These are phyloP conservation scores for Dictyostelium purpureum DNA, from an alignment of 78 protist genomes.

Conservation along the genomic window DNA sequence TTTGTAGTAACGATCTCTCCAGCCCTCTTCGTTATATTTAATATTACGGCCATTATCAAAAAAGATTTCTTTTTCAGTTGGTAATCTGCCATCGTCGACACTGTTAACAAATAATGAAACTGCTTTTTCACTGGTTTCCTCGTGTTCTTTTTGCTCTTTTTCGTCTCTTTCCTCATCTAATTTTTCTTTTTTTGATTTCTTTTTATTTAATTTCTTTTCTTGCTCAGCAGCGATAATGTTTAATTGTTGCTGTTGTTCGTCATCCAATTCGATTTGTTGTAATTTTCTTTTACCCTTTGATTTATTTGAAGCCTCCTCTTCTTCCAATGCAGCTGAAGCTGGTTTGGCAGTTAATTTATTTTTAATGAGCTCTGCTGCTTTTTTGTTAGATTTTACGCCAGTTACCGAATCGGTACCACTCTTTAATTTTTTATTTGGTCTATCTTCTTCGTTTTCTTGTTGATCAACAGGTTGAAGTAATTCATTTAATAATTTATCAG, in stretches of 20 bases:
- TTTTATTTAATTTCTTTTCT: neutral
- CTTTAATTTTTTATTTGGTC: slow-evolving; percentile 18
- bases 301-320: neutral
- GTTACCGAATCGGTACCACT: neutral
- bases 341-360: neutral
- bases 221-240: neutral
- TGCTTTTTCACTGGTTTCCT: neutral
- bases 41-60: slow-evolving; percentile 53
- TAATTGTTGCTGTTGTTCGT: neutral
- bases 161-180: slow-evolving; percentile 5
- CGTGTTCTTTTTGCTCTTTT: neutral
- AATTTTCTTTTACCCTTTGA: slow-evolving; percentile 23
- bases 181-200: slow-evolving; percentile 5
- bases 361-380: slow-evolving; percentile 2
- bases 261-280: neutral
- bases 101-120: neutral
- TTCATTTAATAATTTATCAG: slow-evolving; percentile 5
- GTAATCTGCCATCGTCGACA: neutral
- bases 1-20: slow-evolving; percentile 95
- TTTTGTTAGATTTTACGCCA: slow-evolving; percentile 10
- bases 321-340: neutral
- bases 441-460: neutral
- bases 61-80: slow-evolving; percentile 4
- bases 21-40: slow-evolving; percentile 85
- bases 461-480: slow-evolving; percentile 11